phyloP scores from a whole-genome alignment of 768 basidiomycete genomes.

The Suillus hirtellus region DNA sequence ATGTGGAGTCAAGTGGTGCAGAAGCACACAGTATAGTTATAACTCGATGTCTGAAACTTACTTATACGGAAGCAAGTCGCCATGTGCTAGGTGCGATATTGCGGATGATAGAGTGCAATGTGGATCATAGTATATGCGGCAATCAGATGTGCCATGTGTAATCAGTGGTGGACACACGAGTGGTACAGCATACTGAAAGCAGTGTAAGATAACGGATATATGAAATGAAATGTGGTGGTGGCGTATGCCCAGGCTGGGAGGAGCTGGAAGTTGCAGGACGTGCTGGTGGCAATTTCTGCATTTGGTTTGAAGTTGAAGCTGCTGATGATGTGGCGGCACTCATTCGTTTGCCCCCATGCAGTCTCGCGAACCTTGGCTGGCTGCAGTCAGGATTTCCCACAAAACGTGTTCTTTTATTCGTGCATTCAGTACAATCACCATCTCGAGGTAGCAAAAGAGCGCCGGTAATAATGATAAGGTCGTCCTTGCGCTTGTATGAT shows the following conservation, averaged over 20 bases:
- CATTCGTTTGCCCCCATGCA: background rate
- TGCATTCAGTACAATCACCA: background rate
- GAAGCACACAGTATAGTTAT: no score
- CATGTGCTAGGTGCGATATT: no score
- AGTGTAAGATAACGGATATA: no score
- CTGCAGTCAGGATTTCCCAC: background rate
- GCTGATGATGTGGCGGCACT: background rate
- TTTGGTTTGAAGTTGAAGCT: background rate
- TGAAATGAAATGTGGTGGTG: background rate
- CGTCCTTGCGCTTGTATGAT: no score
- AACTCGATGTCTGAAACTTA: no score
- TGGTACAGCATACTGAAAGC: no score
- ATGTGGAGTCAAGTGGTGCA: no score
- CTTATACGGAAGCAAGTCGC: no score
- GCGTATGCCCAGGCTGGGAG: background rate
- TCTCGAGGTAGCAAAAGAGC: background rate
- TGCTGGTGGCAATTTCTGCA: background rate
- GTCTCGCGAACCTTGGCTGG: background rate
- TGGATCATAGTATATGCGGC: no score
- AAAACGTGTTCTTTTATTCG: background rate
- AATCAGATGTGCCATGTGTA: no score
- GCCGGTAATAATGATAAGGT: background rate
- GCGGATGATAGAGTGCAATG: no score
- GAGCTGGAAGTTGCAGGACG: background rate
- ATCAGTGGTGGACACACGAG: no score